These are phyloP conservation scores for Trypanosomatidae sp. DNA, from an alignment of 208 protist genomes.

Conservation along the genomic window DNA sequence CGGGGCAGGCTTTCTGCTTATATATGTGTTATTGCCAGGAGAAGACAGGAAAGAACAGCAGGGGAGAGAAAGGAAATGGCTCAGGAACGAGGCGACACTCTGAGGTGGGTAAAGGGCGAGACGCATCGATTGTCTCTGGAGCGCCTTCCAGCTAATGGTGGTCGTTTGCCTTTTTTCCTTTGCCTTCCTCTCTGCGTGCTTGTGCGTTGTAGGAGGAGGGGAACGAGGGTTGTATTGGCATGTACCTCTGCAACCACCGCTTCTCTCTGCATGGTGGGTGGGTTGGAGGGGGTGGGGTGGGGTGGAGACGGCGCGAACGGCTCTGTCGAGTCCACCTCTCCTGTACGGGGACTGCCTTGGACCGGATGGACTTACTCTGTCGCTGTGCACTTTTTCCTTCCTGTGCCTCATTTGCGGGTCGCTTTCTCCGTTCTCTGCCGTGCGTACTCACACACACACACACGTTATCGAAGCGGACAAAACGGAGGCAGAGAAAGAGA, in stretches of 20 bases:
- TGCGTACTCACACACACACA: slow-evolving; percentile 1
- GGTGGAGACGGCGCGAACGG: background rate
- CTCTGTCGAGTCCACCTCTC: background rate
- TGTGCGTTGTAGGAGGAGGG: background rate
- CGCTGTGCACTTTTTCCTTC: background rate
- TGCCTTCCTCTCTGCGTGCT: background rate
- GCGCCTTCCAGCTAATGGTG: background rate
- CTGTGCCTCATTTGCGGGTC: background rate
- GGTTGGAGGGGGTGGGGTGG: background rate
- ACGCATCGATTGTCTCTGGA: background rate
- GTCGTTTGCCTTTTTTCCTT: background rate
- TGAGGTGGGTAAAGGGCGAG: background rate
- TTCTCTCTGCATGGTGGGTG: background rate
- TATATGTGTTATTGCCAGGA: no score
- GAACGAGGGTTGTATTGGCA: background rate
- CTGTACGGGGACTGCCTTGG: background rate
- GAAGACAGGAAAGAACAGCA: no score
- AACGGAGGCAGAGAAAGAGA: background rate
- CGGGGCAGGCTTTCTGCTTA: no score
- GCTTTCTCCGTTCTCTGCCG: background rate
- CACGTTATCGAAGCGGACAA: no score
- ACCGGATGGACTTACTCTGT: background rate
- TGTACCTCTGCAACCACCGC: background rate
- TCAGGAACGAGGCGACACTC: background rate
- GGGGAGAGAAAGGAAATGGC: no score